These are phyloP conservation scores for Mycena amicta DNA, from an alignment of 768 basidiomycete genomes.

Conservation along the genomic window DNA sequence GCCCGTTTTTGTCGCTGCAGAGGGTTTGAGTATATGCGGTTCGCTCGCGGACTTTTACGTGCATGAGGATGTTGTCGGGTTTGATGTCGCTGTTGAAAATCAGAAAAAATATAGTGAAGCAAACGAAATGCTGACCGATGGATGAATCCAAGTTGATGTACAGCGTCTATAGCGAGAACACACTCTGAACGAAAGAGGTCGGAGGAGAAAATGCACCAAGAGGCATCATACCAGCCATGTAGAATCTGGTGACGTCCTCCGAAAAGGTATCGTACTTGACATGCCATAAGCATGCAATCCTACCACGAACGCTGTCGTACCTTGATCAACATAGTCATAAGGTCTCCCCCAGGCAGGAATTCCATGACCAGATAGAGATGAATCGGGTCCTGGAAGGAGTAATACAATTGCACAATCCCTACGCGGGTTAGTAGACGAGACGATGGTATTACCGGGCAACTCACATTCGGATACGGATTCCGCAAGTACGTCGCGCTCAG, in stretches of 20 bases:
- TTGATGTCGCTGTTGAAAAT: constrained; percentile 82
- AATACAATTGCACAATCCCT: constrained; percentile 97
- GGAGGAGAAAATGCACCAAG: background rate
- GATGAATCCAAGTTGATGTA: constrained; percentile 96
- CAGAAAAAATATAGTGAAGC: constrained; percentile 3
- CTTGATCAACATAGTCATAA: constrained; percentile 99
- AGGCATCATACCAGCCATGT: constrained; percentile 56
- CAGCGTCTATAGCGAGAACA: constrained; percentile 95
- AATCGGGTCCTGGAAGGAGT: constrained; percentile 95
- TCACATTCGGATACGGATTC: constrained; percentile 75
- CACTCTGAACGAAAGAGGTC: constrained; percentile 67
- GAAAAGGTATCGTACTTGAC: constrained; percentile 98
- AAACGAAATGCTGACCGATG: constrained; percentile 66
- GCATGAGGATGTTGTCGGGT: constrained; percentile 87
- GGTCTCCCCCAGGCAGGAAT: constrained; percentile 95
- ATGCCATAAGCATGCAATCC: background rate
- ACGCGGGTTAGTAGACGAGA: constrained; percentile 28
- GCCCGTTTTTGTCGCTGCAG: constrained; percentile 82
- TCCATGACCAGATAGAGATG: constrained; percentile 99
- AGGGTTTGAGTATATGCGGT: constrained; percentile 44
- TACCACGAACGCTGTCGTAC: background rate
- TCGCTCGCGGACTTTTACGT: constrained; percentile 1
- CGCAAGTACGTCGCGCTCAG: constrained; percentile 94
- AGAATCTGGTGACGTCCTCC: constrained; percentile 97
- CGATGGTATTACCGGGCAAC: background rate